Evolutionary conservation across 2,329 filamentous ascomycete species (phyloP).

Genomic region (Penicillium fuscoglaucum): DNA sequence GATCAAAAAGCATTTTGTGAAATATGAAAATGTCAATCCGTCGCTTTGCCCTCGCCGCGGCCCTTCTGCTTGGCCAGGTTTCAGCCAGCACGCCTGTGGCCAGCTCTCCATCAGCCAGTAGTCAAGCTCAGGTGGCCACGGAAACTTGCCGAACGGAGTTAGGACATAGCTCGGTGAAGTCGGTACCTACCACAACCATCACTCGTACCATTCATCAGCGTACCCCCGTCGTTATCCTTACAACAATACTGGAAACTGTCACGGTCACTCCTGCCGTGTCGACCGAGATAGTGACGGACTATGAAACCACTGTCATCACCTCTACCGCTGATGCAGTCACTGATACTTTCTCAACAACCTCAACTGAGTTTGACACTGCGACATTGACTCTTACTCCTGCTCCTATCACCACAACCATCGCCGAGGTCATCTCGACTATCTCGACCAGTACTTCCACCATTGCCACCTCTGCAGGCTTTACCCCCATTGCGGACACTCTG

Average conservation of each 20-base stretch:
- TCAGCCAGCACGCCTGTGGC: not conserved
- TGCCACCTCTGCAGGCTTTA: not conserved
- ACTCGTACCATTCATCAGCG: conserved; percentile 4
- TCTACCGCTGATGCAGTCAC: conserved; percentile 6
- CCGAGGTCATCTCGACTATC: not conserved
- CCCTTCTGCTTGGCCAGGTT: not conserved
- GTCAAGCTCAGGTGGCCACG: conserved; percentile 1
- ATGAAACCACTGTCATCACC: conserved; percentile 4
- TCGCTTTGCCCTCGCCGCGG: not conserved
- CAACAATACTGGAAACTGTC: conserved; percentile 6
- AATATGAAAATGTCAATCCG: not conserved
- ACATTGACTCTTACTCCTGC: not conserved
- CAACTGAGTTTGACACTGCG: conserved; percentile 7
- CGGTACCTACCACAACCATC: conserved; percentile 6
- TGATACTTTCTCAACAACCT: conserved; percentile 11
- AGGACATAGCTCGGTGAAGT: not conserved
- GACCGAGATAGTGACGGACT: conserved; percentile 4
- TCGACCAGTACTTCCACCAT: conserved; percentile 6
- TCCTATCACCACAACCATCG: conserved; percentile 1
- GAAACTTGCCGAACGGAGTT: not conserved
- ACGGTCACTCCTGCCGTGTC: conserved; percentile 5
- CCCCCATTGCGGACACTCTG: conserved; percentile 8
- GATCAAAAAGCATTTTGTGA: not conserved
- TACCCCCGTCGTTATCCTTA: conserved; percentile 3
- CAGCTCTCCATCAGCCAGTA: not conserved